phyloP scores from a whole-genome alignment of 208 protist genomes.

The Leishmania martiniquensis region DNA sequence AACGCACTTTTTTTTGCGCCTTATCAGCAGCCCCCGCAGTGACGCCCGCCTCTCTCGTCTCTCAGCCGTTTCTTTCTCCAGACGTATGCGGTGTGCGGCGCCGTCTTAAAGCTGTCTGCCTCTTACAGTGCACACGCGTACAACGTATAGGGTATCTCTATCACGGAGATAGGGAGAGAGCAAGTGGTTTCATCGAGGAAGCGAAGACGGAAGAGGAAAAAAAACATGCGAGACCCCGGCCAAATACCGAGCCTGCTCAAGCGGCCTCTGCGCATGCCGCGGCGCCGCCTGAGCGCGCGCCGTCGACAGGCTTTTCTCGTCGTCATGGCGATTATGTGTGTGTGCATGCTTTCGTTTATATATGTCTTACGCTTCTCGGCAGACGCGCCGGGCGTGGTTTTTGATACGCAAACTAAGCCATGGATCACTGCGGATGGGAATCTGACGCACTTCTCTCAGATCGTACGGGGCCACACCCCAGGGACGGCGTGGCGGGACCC shows the following conservation, averaged over 20 bases:
- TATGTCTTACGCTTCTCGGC: background rate
- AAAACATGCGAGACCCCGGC: background rate
- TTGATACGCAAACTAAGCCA: background rate
- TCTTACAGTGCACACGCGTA: no score
- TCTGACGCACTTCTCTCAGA: background rate
- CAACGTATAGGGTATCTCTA: no score
- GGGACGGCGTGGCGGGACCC: constrained; percentile 17
- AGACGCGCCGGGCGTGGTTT: background rate
- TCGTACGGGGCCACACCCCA: background rate
- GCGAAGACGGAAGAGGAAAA: background rate
- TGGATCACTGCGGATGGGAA: background rate
- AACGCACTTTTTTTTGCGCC: no score
- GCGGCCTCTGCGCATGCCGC: constrained; percentile 7
- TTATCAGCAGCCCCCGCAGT: no score
- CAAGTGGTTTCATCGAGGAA: no score
- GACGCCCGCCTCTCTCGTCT: no score
- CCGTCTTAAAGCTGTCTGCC: no score
- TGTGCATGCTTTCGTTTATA: background rate
- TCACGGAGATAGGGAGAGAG: no score
- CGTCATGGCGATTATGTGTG: background rate
- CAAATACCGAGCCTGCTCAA: background rate
- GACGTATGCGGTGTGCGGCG: no score
- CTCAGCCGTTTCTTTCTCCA: no score
- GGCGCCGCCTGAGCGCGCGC: background rate
- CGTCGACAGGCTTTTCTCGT: background rate